These are phyloP conservation scores for Lobulomyces angularis DNA, from an alignment of 192 early-diverging fungal genomes.

Conservation along the genomic window DNA sequence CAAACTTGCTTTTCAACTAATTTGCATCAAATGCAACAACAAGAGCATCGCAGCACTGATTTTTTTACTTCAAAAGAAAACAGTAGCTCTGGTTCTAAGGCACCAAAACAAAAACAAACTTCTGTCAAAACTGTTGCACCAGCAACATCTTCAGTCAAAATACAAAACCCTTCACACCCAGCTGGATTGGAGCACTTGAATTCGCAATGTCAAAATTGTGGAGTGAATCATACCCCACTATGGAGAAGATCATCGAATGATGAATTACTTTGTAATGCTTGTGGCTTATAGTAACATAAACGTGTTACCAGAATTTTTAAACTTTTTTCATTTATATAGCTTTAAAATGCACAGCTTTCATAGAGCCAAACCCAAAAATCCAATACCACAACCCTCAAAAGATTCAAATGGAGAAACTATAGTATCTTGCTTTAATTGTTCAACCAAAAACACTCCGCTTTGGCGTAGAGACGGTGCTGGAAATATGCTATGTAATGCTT, in stretches of 20 bases:
- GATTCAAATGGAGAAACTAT: slow-evolving; percentile 2
- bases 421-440: slow-evolving; percentile 61
- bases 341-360: slow-evolving; percentile 21
- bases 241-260: slow-evolving; percentile 11
- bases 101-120: no score
- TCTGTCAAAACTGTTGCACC: no score
- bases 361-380: slow-evolving; percentile 19
- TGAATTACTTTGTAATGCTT: slow-evolving; percentile 19
- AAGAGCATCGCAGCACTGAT: no score
- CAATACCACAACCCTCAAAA: slow-evolving; percentile 2
- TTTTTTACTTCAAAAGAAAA: no score
- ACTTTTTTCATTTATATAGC: slow-evolving; percentile 4
- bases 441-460: slow-evolving; percentile 69
- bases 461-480: slow-evolving; percentile 85
- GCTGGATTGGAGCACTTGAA: neutral
- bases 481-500: slow-evolving; percentile 85
- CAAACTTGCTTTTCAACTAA: no score
- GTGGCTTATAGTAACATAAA: slow-evolving; percentile 14
- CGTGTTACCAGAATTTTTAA: neutral
- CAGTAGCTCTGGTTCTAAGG: no score
- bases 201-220: slow-evolving; percentile 15
- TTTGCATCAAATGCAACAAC: no score
- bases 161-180: no score
- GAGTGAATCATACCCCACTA: slow-evolving; percentile 16
- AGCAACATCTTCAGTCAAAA: no score